Evolutionary conservation across 2,329 filamentous ascomycete genomes (phyloP).

Genomic region (Aaosphaeria arxii): DNA sequence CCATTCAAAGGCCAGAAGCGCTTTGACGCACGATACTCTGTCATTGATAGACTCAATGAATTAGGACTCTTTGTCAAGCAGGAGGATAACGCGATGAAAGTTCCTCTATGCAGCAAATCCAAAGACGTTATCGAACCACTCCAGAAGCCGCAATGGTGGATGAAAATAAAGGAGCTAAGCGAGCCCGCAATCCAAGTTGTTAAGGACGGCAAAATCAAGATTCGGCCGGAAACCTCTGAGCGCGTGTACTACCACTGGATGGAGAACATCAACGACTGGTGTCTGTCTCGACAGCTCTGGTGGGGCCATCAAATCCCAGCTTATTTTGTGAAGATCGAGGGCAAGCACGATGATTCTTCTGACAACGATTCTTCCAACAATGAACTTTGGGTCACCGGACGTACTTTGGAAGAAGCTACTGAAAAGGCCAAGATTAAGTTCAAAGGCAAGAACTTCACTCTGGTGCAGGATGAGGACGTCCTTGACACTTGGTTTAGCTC

Average conservation of each 20-base stretch:
- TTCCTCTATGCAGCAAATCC: slow-evolving; percentile 83
- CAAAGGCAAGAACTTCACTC: slow-evolving; percentile 73
- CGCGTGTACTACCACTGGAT: slow-evolving; percentile 89
- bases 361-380: slow-evolving; percentile 56
- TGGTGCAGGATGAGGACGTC: slow-evolving; percentile 85
- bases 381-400: slow-evolving; percentile 77
- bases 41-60: slow-evolving; percentile 81
- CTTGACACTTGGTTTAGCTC: slow-evolving; percentile 97
- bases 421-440: slow-evolving; percentile 79
- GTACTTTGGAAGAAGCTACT: slow-evolving; percentile 74
- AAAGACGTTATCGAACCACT: slow-evolving; percentile 89
- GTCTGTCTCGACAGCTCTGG: slow-evolving; percentile 89
- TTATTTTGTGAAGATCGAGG: slow-evolving; percentile 80
- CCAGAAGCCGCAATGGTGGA: slow-evolving; percentile 98
- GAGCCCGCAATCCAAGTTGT: slow-evolving; percentile 79
- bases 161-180: slow-evolving; percentile 82
- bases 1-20: slow-evolving; percentile 82
- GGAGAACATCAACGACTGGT: slow-evolving; percentile 82
- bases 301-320: slow-evolving; percentile 95
- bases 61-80: slow-evolving; percentile 88
- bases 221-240: slow-evolving; percentile 77
- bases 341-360: slow-evolving; percentile 42
- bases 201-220: slow-evolving; percentile 76
- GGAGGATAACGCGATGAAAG: slow-evolving; percentile 92
- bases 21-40: slow-evolving; percentile 85